Evolutionary conservation across 2,329 filamentous ascomycete species (phyloP), one percentile per base, ranked within the genome.

Genomic region (Dactylellina leptospora): DNA sequence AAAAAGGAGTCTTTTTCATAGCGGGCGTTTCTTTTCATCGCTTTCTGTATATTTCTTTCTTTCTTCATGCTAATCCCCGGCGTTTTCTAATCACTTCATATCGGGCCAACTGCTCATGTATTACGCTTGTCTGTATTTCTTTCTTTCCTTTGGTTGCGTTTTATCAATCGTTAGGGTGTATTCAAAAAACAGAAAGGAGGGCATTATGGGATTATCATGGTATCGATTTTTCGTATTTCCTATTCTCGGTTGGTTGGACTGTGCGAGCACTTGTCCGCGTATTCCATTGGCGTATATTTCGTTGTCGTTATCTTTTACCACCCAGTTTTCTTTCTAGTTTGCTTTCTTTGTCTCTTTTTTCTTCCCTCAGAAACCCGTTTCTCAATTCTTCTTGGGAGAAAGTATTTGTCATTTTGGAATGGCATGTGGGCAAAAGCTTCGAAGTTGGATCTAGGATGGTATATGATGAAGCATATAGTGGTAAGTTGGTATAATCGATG

Each of bases 241-340:
- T 25, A 18, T 54, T 66, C 22, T 53, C 18, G 44, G 36, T n/a
- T 47, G 28, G 42, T 51, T 28, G 64, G 58, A 58, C 51, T 62
- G 56, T 40, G 50, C 50, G 53, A 71, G 50, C 51, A 56, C 51
- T 51, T 58, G 64, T 63, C 36, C 50, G 51, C 58, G 42, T 71
- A 44, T 54, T 58, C 23, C 42, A 56, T 55, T 70, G 42, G 48
- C 28, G 16, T 18, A 36, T 28, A 25, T 18, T 30, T 44, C 25
- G 23, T 56, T 44, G 18, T 30, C 20, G n/a, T 33, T 13, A 48
- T 48, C 36, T 58, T 8, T 23, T 50, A 20, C 20, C 18, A 20
- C 3, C n/a, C 13, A 45, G 16, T 11, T 44, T 68, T 48, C 42
- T 38, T 36, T 36, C 48, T 6, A 22, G 8, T 53, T 44, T 13